These are phyloP conservation scores for Candida glucosophila DNA, from an alignment of 1,139 yeast genomes.

Conservation along the genomic window DNA sequence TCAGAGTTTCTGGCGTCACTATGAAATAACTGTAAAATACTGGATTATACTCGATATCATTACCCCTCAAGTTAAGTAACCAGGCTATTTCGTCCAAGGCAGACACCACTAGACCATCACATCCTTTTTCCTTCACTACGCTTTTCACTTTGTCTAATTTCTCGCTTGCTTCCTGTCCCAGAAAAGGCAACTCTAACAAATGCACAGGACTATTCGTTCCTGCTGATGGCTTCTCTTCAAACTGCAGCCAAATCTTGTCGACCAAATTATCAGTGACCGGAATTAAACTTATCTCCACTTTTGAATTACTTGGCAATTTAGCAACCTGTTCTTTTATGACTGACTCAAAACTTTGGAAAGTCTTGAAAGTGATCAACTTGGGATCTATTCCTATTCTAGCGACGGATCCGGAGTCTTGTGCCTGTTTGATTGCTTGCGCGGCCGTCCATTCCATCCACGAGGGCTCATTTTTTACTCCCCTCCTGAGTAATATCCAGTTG, in stretches of 20 bases:
- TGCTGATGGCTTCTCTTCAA: slow-evolving; percentile 41
- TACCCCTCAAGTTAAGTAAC: slow-evolving; percentile 44
- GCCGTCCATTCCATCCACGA: slow-evolving; percentile 89
- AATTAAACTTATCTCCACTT: slow-evolving; percentile 51
- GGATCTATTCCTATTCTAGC: slow-evolving; percentile 48
- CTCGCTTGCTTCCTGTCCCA: slow-evolving; percentile 38
- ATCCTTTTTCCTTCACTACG: slow-evolving; percentile 33
- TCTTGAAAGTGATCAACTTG: slow-evolving; percentile 48
- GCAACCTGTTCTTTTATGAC: slow-evolving; percentile 14
- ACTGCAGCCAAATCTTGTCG: slow-evolving; percentile 63
- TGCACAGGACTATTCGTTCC: slow-evolving; percentile 32
- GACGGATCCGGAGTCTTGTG: slow-evolving; percentile 34
- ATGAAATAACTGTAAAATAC: slow-evolving; percentile 79
- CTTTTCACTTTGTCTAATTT: slow-evolving; percentile 40
- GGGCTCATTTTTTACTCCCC: slow-evolving; percentile 64
- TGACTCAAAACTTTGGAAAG: slow-evolving; percentile 18
- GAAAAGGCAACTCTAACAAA: slow-evolving; percentile 32
- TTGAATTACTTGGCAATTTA: slow-evolving; percentile 20
- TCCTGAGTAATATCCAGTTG: slow-evolving; percentile 80
- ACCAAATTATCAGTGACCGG: slow-evolving; percentile 65
- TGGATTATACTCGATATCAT: slow-evolving; percentile 74
- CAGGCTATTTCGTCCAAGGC: slow-evolving; percentile 33
- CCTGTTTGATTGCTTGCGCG: slow-evolving; percentile 47
- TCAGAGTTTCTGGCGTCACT: slow-evolving; percentile 34
- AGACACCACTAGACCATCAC: slow-evolving; percentile 46